Percentiles rank a stretch among this genome's conserved stretches.
Evolutionary conservation across 495 filamentous ascomycete genomes (phyloP).

Genomic region (Aspergillus indologenus): DNA sequence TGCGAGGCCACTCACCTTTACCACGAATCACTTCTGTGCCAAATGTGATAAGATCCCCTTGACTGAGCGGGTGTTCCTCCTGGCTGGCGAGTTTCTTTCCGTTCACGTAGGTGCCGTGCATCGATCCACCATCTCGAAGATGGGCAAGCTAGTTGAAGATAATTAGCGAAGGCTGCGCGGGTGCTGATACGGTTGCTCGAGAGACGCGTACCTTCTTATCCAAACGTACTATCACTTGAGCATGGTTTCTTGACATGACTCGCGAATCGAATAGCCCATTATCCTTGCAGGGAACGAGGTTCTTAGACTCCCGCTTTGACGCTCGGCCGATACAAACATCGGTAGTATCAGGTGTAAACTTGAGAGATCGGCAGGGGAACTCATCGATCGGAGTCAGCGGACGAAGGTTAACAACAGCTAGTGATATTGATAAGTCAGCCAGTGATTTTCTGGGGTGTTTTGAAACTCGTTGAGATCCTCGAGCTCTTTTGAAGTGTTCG

Average conservation of each 20-base stretch:
- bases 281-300: slow-evolving; percentile 43
- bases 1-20: slow-evolving; percentile 31
- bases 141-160: slow-evolving; percentile 30
- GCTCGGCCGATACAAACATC: slow-evolving; percentile 53
- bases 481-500: too few species aligned
- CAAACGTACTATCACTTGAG: slow-evolving; percentile 48
- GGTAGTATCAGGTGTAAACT: slow-evolving; percentile 22
- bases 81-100: slow-evolving; percentile 36
- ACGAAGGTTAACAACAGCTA: slow-evolving; percentile 32
- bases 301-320: slow-evolving; percentile 55
- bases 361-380: slow-evolving; percentile 31
- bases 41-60: slow-evolving; percentile 52
- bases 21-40: slow-evolving; percentile 53
- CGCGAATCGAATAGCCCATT: slow-evolving; percentile 80
- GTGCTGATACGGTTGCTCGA: not conserved
- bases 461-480: too few species aligned
- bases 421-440: slow-evolving; percentile 15
- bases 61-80: slow-evolving; percentile 33
- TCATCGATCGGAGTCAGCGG: slow-evolving; percentile 20
- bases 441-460: too few species aligned
- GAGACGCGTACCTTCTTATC: slow-evolving; percentile 39
- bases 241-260: slow-evolving; percentile 80
- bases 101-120: slow-evolving; percentile 56
- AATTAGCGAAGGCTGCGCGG: not conserved
- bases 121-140: slow-evolving; percentile 51